Evolutionary conservation across 192 early-diverging fungal species (phyloP).

Genomic region (Funneliformis geosporum): DNA sequence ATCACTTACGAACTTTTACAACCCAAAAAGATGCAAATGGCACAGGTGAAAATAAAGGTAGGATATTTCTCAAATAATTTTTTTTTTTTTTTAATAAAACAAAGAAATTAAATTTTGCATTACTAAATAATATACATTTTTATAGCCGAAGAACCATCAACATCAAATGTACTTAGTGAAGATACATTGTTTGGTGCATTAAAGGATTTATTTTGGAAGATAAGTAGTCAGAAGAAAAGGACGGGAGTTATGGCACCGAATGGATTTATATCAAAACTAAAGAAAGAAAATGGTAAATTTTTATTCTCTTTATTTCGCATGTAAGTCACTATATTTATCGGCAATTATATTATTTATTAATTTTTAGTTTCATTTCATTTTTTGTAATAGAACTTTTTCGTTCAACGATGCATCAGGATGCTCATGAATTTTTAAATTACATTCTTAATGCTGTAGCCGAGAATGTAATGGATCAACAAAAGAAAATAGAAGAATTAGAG

Average conservation of each 20-base stretch:
- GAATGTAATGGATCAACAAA: slow-evolving; percentile 68
- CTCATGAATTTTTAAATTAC: slow-evolving; percentile 97
- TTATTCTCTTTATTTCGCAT: slow-evolving; percentile 15
- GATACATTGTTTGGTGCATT: slow-evolving; percentile 85
- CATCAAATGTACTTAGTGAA: slow-evolving; percentile 54
- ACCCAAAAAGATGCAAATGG: slow-evolving; percentile 10
- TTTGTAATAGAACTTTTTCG: slow-evolving; percentile 80
- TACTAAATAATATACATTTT: background rate
- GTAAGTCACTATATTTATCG: slow-evolving; percentile 3
- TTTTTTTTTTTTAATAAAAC: background rate
- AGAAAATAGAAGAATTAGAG: slow-evolving; percentile 46
- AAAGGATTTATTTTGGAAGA: slow-evolving; percentile 83
- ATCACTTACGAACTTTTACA: slow-evolving; percentile 36
- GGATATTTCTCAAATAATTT: background rate
- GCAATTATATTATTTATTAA: background rate
- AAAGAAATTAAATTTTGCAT: background rate
- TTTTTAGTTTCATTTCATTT: slow-evolving; percentile 9
- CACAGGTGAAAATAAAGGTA: slow-evolving; percentile 1
- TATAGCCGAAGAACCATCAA: background rate
- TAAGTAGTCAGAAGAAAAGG: slow-evolving; percentile 80
- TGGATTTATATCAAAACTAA: slow-evolving; percentile 85
- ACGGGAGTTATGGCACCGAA: slow-evolving; percentile 82
- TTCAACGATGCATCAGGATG: slow-evolving; percentile 95
- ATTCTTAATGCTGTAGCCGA: slow-evolving; percentile 91
- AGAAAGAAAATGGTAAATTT: slow-evolving; percentile 84